A percentile compares a stretch with the other conserved stretches of the same genome.
Evolutionary conservation across 352 stramenopile genomes (phyloP).

Genomic region (Pythium pectinolyticum): DNA sequence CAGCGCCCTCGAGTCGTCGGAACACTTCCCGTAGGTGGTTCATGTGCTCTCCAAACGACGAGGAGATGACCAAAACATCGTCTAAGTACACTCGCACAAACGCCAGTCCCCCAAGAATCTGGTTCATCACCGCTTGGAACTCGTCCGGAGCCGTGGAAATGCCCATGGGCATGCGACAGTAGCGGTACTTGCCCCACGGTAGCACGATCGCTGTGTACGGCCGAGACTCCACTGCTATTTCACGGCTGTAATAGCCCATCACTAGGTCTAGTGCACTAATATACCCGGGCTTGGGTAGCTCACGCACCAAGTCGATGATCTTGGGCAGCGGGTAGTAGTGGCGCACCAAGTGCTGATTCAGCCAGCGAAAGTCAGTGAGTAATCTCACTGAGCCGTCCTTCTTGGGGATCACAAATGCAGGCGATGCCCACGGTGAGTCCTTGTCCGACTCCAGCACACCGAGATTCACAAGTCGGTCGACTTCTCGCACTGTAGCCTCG

Average conservation of each 20-base stretch:
- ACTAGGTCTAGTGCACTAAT: neutral
- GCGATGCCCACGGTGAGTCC: neutral
- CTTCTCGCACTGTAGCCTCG: no score
- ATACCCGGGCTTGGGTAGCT: neutral
- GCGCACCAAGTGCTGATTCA: neutral
- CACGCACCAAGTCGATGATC: neutral
- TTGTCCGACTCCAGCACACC: neutral
- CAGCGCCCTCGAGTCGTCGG: neutral
- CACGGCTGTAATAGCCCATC: neutral
- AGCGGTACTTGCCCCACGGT: neutral
- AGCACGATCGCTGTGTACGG: neutral
- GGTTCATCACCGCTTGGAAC: neutral
- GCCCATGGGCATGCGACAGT: neutral
- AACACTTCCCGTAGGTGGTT: neutral
- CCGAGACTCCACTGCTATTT: neutral
- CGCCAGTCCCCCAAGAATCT: neutral
- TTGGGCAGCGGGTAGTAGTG: neutral
- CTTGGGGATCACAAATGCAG: neutral
- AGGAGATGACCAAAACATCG: neutral
- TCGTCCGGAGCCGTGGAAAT: neutral
- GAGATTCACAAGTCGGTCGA: no score
- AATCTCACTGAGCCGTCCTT: neutral
- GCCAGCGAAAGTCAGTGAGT: neutral
- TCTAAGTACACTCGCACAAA: neutral
- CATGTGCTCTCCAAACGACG: neutral